These are phyloP conservation scores for Phtheirospermum japonicum DNA, from an alignment of 257 asterid genomes.

Conservation along the genomic window DNA sequence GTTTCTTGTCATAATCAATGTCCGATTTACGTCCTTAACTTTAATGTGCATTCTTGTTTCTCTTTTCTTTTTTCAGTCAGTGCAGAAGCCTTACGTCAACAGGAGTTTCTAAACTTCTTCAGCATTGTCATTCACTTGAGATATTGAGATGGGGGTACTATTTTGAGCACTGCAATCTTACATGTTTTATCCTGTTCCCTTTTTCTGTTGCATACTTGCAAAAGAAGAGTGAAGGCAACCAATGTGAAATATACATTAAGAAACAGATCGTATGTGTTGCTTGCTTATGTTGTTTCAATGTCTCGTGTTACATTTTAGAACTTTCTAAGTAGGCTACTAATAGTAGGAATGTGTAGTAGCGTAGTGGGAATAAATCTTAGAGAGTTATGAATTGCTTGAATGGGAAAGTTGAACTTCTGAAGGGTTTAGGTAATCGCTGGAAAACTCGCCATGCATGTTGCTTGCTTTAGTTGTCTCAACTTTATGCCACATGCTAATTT, in stretches of 20 bases:
- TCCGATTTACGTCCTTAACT: slow-evolving; percentile 12
- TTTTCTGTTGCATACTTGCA: not conserved
- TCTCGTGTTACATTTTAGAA: not conserved
- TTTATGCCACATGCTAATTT: too few species aligned
- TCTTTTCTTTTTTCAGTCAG: slow-evolving; percentile 42
- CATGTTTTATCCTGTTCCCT: slow-evolving; percentile 12
- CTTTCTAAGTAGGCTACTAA: not conserved
- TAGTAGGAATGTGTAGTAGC: slow-evolving; percentile 4
- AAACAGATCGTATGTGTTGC: too few species aligned
- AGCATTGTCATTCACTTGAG: slow-evolving; percentile 63
- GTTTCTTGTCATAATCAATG: slow-evolving; percentile 1
- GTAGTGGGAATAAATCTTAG: too few species aligned
- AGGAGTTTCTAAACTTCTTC: slow-evolving; percentile 76
- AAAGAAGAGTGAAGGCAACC: not conserved
- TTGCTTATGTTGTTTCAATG: too few species aligned
- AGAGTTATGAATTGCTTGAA: not conserved
- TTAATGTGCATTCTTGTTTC: slow-evolving; percentile 15
- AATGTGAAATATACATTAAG: too few species aligned
- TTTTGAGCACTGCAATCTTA: not conserved
- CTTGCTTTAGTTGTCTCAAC: too few species aligned
- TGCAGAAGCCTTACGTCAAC: slow-evolving; percentile 63
- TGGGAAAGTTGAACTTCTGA: too few species aligned
- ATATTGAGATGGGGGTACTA: slow-evolving; percentile 99
- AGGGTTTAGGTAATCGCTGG: too few species aligned
- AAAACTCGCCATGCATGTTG: too few species aligned